Evolutionary conservation across 1,139 yeast species (phyloP).

Genomic region (Lodderomyces jiufengensis): DNA sequence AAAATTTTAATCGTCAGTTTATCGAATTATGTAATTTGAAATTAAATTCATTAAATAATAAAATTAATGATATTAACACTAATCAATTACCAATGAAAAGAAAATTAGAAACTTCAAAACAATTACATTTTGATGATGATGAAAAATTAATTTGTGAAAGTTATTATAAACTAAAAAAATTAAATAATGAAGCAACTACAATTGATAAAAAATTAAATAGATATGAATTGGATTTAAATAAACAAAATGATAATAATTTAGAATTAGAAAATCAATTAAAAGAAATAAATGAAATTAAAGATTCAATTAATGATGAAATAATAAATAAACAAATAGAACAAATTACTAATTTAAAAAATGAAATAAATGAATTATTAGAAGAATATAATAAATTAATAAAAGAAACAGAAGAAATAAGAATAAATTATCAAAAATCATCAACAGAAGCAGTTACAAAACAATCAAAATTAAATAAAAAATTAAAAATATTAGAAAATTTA

Average conservation of each 20-base stretch:
- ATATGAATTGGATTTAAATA: slow-evolving; percentile 30
- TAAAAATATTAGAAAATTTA: slow-evolving; percentile 26
- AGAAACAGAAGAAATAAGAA: slow-evolving; percentile 42
- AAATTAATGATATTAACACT: slow-evolving; percentile 23
- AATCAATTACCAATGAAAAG: slow-evolving; percentile 20
- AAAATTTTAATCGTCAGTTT: slow-evolving; percentile 15
- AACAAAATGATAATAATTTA: slow-evolving; percentile 17
- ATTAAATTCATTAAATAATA: slow-evolving; percentile 29
- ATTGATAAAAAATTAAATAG: slow-evolving; percentile 47
- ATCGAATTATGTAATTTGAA: slow-evolving; percentile 39
- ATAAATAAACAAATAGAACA: slow-evolving; percentile 25
- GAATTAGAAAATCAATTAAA: slow-evolving; percentile 19
- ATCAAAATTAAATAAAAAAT: slow-evolving; percentile 20
- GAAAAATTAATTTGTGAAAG: slow-evolving; percentile 46
- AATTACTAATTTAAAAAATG: slow-evolving; percentile 28
- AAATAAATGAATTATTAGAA: slow-evolving; percentile 22
- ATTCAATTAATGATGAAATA: slow-evolving; percentile 7
- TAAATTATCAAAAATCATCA: slow-evolving; percentile 51
- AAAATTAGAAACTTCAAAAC: slow-evolving; percentile 46
- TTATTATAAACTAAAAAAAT: slow-evolving; percentile 44
- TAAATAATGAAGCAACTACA: slow-evolving; percentile 47
- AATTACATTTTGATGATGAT: slow-evolving; percentile 45
- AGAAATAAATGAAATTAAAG: slow-evolving; percentile 8
- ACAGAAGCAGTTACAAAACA: slow-evolving; percentile 54
- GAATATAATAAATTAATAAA: slow-evolving; percentile 26